phyloP scores from a whole-genome alignment of 164 flowering plant species.

The Nelumbo lutea region DNA sequence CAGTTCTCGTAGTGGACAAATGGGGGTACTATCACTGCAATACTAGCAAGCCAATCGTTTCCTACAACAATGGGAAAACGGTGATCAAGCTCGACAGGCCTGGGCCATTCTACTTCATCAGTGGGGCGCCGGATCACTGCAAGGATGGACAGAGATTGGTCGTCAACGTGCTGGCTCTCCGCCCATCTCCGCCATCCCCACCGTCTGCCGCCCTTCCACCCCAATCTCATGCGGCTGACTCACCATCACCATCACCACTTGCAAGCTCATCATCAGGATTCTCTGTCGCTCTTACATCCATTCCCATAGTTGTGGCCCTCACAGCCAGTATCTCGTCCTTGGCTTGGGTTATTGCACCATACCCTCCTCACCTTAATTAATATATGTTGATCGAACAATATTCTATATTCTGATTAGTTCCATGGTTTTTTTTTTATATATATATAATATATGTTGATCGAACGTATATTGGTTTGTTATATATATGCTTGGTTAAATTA shows the following conservation, averaged over 20 bases:
- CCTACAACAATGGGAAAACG: constrained; percentile 40
- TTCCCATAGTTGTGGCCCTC: neutral
- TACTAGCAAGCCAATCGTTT: constrained; percentile 26
- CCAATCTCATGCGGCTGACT: neutral
- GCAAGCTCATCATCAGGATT: neutral
- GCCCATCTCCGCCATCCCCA: constrained; percentile 24
- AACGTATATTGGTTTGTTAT: too few species aligned
- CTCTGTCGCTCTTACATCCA: neutral
- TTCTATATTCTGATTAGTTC: too few species aligned
- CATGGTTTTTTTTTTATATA: too few species aligned
- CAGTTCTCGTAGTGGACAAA: constrained; percentile 64
- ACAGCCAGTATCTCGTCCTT: neutral
- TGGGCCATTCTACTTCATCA: constrained; percentile 52
- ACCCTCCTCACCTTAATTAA: neutral
- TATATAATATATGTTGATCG: too few species aligned
- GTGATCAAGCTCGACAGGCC: constrained; percentile 37
- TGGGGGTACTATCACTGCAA: constrained; percentile 66
- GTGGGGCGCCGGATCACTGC: constrained; percentile 47
- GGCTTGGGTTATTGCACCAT: neutral
- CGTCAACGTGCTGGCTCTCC: constrained; percentile 41
- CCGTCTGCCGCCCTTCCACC: constrained; percentile 25
- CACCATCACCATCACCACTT: constrained; percentile 18
- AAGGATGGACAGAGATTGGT: constrained; percentile 45
- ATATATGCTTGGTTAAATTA: too few species aligned
- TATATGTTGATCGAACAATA: too few species aligned